These are phyloP conservation scores for Mycosphaerella sp. DNA, from an alignment of 2,329 filamentous ascomycete species.

Conservation along the genomic window DNA sequence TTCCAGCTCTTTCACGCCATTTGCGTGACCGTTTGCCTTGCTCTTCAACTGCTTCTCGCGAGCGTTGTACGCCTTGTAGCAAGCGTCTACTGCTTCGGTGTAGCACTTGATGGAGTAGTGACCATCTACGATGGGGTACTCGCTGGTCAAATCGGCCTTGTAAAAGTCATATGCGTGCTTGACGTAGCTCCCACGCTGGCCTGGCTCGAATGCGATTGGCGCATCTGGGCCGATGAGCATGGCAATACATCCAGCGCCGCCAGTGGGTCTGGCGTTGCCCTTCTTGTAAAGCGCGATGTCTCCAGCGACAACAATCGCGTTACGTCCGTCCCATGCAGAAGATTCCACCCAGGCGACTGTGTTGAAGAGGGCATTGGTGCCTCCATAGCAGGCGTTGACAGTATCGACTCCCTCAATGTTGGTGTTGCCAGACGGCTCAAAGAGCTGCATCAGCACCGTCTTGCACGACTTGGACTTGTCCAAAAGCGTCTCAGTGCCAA, in stretches of 20 bases:
- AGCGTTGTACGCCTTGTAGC: constrained; percentile 50
- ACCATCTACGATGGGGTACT: constrained; percentile 50
- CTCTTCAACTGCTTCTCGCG: constrained; percentile 44
- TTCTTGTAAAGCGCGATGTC: constrained; percentile 53
- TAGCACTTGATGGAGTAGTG: constrained; percentile 51
- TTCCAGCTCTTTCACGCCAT: constrained; percentile 39
- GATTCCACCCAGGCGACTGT: constrained; percentile 50
- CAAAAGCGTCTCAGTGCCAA: constrained; percentile 50
- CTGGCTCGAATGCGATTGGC: constrained; percentile 46
- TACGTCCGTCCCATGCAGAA: constrained; percentile 48
- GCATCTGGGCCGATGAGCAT: constrained; percentile 50
- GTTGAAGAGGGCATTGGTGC: constrained; percentile 52
- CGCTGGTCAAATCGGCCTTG: constrained; percentile 50
- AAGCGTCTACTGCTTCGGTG: constrained; percentile 47
- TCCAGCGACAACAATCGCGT: constrained; percentile 48
- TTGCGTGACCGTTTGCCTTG: constrained; percentile 37
- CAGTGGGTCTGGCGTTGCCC: constrained; percentile 48
- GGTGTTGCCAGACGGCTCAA: constrained; percentile 47
- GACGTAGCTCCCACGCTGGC: constrained; percentile 47
- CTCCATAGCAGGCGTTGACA: constrained; percentile 51
- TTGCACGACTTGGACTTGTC: constrained; percentile 54
- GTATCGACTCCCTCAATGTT: constrained; percentile 51
- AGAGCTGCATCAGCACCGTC: constrained; percentile 50
- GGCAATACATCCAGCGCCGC: constrained; percentile 49
- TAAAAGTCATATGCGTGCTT: constrained; percentile 51